Percentiles rank a stretch among this genome's conserved stretches.
These are phyloP conservation scores for Blepharisma japonicum DNA, from an alignment of 73 alveolate species.

Conservation along the genomic window DNA sequence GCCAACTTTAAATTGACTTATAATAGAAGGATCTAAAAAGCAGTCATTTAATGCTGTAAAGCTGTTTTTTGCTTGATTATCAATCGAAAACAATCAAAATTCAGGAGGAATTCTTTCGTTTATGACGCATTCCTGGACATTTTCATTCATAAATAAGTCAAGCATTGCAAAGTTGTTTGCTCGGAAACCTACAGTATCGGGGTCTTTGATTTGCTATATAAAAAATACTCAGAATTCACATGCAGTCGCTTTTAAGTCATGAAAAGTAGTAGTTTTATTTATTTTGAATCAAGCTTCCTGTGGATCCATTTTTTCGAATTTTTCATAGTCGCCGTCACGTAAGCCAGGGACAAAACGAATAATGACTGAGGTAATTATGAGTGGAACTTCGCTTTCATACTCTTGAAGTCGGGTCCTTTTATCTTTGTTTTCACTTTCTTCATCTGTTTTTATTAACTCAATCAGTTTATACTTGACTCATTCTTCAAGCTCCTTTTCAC, in stretches of 20 bases:
- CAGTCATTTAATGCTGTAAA: not conserved
- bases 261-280: not conserved
- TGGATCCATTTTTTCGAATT: constrained; percentile 7
- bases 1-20: not conserved
- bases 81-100: not conserved
- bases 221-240: constrained; percentile 20
- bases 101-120: constrained; percentile 18
- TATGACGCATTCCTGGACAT: not conserved
- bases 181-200: not conserved
- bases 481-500: constrained; percentile 18
- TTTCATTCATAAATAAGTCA: not conserved
- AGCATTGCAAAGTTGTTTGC: not conserved
- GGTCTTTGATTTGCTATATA: constrained; percentile 9
- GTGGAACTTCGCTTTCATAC: not conserved
- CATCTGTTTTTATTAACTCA: not conserved
- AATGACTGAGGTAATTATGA: not conserved
- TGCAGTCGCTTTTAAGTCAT: constrained; percentile 10
- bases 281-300: constrained; percentile 16
- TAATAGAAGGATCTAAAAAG: not conserved
- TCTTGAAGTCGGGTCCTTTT: not conserved
- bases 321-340: not conserved
- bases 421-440: not conserved
- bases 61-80: not conserved
- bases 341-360: not conserved
- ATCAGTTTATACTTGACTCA: not conserved